Base-by-base conservation (phyloP, 306 rosid genomes). In the Vigna mungo region DNA sequence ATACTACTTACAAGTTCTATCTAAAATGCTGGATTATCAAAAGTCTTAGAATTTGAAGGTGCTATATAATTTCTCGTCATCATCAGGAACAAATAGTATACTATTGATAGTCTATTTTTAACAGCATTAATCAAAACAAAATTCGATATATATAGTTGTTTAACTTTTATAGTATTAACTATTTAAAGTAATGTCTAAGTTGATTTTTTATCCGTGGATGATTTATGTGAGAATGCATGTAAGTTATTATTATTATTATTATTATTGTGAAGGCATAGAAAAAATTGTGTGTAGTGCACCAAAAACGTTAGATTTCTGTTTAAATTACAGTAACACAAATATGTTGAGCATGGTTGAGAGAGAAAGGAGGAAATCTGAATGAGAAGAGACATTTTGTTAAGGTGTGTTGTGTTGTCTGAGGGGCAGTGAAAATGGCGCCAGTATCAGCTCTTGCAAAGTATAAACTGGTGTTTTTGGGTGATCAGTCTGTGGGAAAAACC, bases 401-500 rank as follows among this genome's bases (percentile, higher is more conserved):
- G 39, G 18, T 10, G 37, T 23, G 37, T 23, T 58, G 63, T 12
- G 63, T 58, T 58, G 34, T 11, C 15, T 58, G 64, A n/a, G 65
- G 8, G 60, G 17, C 64, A 48, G 53, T 37, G 72, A 44, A 23
- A 68, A 85, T 85, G 88, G 88, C 88, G 63, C 81, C 88, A 23
- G 83, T 85, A 64, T 85, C 88, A 23, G 88, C 88, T 74, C 75
- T 85, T 58, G 88, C 85, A 14, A 85, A 85, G 83, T 85, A 85
- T 81, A 81, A 85, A 83, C 75, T 85, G 78, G 88, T 85, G 75
- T 85, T 85, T 61, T 73, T 85, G 71, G 88, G 85, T 43, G 88
- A 85, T 58, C 88, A 85, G 67, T 85, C 85, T 3, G 88, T 84
- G 63, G 88, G 88, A 52, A 84, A 84, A 64, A 84, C 88, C 72